A percentile compares a stretch with the other conserved stretches of the same genome.
phyloP scores from a whole-genome alignment of 805 yeast species.

The Debaryomyces tyrocola region DNA sequence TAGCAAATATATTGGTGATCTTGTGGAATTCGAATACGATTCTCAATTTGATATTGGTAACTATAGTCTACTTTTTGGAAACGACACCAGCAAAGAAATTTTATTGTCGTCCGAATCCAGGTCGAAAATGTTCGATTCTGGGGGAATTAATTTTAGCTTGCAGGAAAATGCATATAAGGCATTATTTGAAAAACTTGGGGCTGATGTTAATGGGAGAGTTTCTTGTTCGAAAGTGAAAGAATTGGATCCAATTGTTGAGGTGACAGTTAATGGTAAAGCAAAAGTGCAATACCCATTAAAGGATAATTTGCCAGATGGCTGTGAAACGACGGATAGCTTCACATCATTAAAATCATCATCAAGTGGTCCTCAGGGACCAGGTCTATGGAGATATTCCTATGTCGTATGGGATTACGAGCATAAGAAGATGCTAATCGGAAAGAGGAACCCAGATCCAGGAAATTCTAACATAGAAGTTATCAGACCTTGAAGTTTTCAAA shows the following conservation, averaged over 20 bases:
- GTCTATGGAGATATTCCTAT: not conserved
- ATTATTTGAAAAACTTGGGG: not conserved
- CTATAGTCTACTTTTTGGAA: not conserved
- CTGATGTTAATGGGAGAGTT: not conserved
- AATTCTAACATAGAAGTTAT: slow-evolving; percentile 2
- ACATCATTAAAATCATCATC: not conserved
- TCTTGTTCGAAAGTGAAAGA: not conserved
- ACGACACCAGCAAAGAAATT: not conserved
- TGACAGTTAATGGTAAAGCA: not conserved
- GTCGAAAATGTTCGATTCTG: slow-evolving; percentile 1
- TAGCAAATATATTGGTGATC: not conserved
- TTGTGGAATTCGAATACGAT: too few relatives aligned
- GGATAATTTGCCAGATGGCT: not conserved
- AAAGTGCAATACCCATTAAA: not conserved
- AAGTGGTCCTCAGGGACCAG: not conserved
- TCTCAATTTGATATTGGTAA: not conserved
- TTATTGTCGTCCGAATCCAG: not conserved
- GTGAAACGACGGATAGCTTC: not conserved
- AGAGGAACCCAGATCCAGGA: slow-evolving; percentile 4
- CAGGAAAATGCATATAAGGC: too few relatives aligned
- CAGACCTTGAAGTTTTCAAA: too few relatives aligned
- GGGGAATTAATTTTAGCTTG: not conserved
- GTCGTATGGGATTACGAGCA: slow-evolving; percentile 4
- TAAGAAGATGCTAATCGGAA: not conserved
- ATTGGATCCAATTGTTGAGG: not conserved